Conservation (phyloP, 805 yeast species). For the Priceomyces fermenticarens region DNA sequence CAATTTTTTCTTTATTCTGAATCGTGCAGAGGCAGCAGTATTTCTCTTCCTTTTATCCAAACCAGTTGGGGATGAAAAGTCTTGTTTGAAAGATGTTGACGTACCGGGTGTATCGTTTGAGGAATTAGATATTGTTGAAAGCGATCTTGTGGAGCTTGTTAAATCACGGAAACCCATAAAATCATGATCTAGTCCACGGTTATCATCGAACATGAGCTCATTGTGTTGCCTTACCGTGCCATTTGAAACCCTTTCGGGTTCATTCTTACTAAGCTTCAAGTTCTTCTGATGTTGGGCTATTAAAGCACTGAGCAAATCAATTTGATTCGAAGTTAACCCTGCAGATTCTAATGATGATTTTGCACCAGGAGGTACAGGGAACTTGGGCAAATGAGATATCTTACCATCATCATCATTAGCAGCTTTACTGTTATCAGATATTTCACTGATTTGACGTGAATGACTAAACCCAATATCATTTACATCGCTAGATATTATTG, state of each 20-base stretch:
- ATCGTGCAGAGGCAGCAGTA: conserved; percentile 65
- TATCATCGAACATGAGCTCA: background rate
- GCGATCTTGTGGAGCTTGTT: background rate
- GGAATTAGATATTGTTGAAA: conserved; percentile 3
- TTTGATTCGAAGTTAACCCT: conserved; percentile 67
- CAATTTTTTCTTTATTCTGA: conserved; percentile 58
- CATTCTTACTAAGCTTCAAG: background rate
- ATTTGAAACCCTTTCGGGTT: background rate
- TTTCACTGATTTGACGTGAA: too few species aligned
- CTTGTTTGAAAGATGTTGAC: background rate
- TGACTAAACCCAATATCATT: too few species aligned
- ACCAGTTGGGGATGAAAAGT: conserved; percentile 15
- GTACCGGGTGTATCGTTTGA: conserved; percentile 1
- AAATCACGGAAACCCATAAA: too few species aligned
- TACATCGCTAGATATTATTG: too few species aligned
- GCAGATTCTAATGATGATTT: conserved; percentile 58
- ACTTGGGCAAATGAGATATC: conserved; percentile 50
- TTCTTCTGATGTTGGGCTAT: conserved; percentile 61
- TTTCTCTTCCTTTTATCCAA: conserved; percentile 55
- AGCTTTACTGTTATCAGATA: background rate
- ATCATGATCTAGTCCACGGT: too few species aligned
- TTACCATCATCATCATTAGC: conserved; percentile 17
- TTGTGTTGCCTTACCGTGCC: conserved; percentile 1
- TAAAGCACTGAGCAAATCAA: conserved; percentile 68
- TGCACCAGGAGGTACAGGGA: conserved; percentile 74